Base-by-base conservation (phyloP, 805 yeast species). In the Monosporozyma aerobia region DNA sequence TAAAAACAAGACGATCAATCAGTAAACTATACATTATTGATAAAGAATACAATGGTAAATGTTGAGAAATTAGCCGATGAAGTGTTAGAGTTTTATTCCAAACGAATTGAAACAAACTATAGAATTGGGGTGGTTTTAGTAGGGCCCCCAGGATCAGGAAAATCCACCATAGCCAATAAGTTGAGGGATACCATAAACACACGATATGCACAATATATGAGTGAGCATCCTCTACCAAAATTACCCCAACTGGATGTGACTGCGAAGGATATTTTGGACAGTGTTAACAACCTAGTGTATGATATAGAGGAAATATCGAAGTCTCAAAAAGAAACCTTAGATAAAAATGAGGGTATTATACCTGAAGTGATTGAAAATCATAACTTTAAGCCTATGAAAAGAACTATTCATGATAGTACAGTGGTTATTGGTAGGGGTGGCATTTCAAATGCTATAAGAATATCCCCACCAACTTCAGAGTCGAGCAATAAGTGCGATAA, bases 141-240 rank as follows among this genome's bases (percentile, higher is more conserved):
- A 2, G 96, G 96, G 1, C 75, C 82, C 0, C 96, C 96, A 2
- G 96, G 96, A 5, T 80, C 90, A 0, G 96, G 96, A 0, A 88
- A 88, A 64, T 77, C 90, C 3, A 85, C 95, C 0, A 61, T 82
- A 37, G 82, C 90, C 1, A 62, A 63, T 13, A 52, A 65, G 4
- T 69, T 88, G 5, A 76, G 76, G 35, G 62, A 66, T 4, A 57
- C 58, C 5, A 59, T 82, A n/a, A 78, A 73, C 57, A 52, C 57
- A 25, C 53, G 59, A 56, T 69, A 57, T 47, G 7, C 39, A 11
- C n/a, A 35, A 35, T 35, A 35, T 14, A 13, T 35, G 16, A 35
- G 16, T 6, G 39, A 14, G 14, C 39, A 35, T 13, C 14, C 39
- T 14, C 6, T 35, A 3, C 7, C 39, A 35, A 14, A 7, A 14